These are phyloP conservation scores for Fonsecaea erecta DNA, from an alignment of 2,329 filamentous ascomycete genomes.

Conservation along the genomic window DNA sequence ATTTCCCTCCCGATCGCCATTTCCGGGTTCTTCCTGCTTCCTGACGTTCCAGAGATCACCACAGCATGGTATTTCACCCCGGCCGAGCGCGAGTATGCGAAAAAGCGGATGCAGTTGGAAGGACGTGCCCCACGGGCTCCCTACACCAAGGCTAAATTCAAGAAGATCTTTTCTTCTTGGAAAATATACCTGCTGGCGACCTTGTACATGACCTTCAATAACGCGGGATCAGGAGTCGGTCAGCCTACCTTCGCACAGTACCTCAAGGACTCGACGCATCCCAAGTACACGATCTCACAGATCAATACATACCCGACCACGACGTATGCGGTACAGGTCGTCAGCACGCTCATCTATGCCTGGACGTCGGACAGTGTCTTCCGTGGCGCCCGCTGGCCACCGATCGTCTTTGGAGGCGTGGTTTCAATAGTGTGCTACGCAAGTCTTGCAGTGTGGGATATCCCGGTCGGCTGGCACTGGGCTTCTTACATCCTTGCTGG, in stretches of 20 bases:
- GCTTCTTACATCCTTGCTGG: conserved; percentile 63
- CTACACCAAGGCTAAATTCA: conserved; percentile 59
- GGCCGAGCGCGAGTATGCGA: conserved; percentile 52
- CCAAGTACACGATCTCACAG: conserved; percentile 52
- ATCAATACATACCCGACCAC: conserved; percentile 65
- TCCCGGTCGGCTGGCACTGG: conserved; percentile 65
- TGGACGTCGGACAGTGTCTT: conserved; percentile 69
- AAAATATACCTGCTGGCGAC: conserved; percentile 64
- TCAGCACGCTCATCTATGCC: conserved; percentile 66
- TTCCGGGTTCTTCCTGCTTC: conserved; percentile 52
- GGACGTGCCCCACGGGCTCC: conserved; percentile 52
- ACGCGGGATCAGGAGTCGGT: conserved; percentile 53
- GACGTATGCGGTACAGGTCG: conserved; percentile 59
- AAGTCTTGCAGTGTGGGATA: conserved; percentile 56
- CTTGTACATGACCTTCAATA: conserved; percentile 69
- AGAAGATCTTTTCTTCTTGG: conserved; percentile 67
- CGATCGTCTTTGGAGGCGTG: conserved; percentile 62
- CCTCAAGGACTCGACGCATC: conserved; percentile 49
- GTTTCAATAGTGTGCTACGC: conserved; percentile 52
- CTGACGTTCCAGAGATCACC: conserved; percentile 50
- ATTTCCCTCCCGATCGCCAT: conserved; percentile 52
- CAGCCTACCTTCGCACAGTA: conserved; percentile 63
- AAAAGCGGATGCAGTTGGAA: conserved; percentile 57
- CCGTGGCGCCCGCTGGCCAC: conserved; percentile 65
- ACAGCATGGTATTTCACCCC: conserved; percentile 54